A percentile compares a stretch with the other conserved stretches of the same genome.
Conservation (phyloP, 179 eudicot species). For the Beta macrorhiza region DNA sequence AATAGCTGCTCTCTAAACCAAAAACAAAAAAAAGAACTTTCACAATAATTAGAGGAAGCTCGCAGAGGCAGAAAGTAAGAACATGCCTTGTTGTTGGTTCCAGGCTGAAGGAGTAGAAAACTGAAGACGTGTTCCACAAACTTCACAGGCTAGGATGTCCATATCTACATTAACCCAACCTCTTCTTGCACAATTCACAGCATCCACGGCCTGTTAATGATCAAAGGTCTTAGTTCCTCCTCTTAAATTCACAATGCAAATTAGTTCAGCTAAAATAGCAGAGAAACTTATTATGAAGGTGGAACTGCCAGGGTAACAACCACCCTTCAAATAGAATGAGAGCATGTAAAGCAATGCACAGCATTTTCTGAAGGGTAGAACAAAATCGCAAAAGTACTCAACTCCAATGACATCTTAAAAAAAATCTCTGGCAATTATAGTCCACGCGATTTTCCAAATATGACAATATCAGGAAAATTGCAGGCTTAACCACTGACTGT, state of each 20-base stretch:
- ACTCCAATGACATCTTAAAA: background rate
- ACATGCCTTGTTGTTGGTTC: conserved; percentile 76
- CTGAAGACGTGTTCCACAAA: conserved; percentile 78
- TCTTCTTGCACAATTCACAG: conserved; percentile 85
- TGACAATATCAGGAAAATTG: background rate
- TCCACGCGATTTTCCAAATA: background rate
- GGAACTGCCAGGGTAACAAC: background rate
- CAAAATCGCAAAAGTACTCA: background rate
- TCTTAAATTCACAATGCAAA: background rate
- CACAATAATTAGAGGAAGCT: background rate
- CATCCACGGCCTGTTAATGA: conserved; percentile 62
- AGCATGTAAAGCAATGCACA: background rate
- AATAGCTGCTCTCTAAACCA: background rate
- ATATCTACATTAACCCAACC: conserved; percentile 92
- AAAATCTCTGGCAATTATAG: background rate
- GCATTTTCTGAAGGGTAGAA: too few species aligned
- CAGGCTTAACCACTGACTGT: background rate
- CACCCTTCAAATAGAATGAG: background rate
- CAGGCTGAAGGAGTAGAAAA: conserved; percentile 85
- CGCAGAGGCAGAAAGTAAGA: conserved; percentile 13
- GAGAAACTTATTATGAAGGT: background rate
- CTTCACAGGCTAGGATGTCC: conserved; percentile 83
- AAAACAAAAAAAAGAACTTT: background rate
- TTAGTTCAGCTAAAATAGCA: conserved; percentile 14
- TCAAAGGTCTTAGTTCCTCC: conserved; percentile 13